Evolutionary conservation across 352 stramenopile species (phyloP), one percentile per base, ranked within the genome.

Genomic region (Aphanomyces astaci): DNA sequence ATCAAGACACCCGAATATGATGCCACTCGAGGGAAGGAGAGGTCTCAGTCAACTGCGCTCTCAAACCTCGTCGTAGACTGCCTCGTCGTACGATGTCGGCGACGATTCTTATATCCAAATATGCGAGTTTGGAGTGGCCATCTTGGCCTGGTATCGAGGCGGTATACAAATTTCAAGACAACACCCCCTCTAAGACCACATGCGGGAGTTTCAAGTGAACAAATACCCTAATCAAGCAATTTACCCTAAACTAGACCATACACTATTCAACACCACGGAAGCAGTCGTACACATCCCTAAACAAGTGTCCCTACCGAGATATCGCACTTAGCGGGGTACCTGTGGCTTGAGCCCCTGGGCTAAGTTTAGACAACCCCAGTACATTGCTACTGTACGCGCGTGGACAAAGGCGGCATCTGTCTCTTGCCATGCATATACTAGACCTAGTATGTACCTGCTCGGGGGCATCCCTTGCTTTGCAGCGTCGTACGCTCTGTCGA

Each of bases 91-190:
- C 51, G 51, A 59, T 59, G 30, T 33, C 30, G 51, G 22, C 22
- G 56, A 30, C 32, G 56, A 64, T 64, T 64, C 33, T 43, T 43
- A 51, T 43, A 43, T 64, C 56, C 31, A 64, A 64, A 52, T 64
- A 59, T 59, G 30, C 52, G 15, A 32, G 33, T 53, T 64, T 64
- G 30, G 56, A 64, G 56, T 53, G 56, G 56, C 56, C 56, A 64
- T 64, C 56, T 64, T 64, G 56, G 51, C 30, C 1, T 2, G 51
- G 51, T 36, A 59, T 11, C 51, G 52, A 22, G 56, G 22, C n/a
- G 30, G 27, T 36, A 64, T 64, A 64, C 56, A 64, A 64, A 64
- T 2, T 64, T 25, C 56, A 52, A 64, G 56, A 51, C 32, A 51
- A 53, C 13, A 32, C 33, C 56, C 56, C 56, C 56, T 52, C 56